Conservation (phyloP, 331 rosid species). For the Pyrus hybrid region DNA sequence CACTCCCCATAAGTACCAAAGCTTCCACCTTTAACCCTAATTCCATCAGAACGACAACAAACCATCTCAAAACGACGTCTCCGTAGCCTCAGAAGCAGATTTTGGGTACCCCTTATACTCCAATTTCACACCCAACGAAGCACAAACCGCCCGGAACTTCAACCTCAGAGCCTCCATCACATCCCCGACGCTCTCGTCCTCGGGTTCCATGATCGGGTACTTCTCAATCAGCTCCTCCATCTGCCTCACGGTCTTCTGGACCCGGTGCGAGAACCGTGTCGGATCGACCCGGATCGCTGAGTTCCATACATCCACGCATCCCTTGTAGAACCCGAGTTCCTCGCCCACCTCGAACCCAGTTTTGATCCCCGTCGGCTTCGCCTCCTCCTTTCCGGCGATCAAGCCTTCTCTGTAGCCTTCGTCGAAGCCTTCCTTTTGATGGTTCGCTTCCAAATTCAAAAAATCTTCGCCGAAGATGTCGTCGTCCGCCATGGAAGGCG, state of each 20-base stretch:
- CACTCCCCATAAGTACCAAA: background rate
- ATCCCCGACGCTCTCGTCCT: constrained; percentile 48
- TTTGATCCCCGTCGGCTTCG: constrained; percentile 54
- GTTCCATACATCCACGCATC: constrained; percentile 54
- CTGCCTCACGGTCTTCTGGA: constrained; percentile 37
- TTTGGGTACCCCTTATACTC: constrained; percentile 54
- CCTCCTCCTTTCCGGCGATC: constrained; percentile 52
- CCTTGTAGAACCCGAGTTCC: constrained; percentile 72
- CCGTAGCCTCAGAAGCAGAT: constrained; percentile 26
- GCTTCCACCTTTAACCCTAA: background rate
- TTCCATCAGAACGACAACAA: background rate
- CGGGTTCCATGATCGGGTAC: constrained; percentile 65
- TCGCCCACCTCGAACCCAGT: constrained; percentile 75
- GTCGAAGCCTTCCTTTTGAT: constrained; percentile 55
- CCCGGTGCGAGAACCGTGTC: constrained; percentile 41
- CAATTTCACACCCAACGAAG: constrained; percentile 49
- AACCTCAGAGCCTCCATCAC: constrained; percentile 59
- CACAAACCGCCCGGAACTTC: constrained; percentile 58
- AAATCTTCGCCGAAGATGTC: constrained; percentile 52
- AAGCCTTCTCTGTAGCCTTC: constrained; percentile 60
- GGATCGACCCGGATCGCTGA: constrained; percentile 41
- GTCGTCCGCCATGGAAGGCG: constrained; percentile 45
- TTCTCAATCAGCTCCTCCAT: constrained; percentile 54
- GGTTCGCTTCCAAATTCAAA: constrained; percentile 52
- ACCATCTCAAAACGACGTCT: constrained; percentile 33